phyloP scores from a whole-genome alignment of 768 basidiomycete genomes.

The Porphyrellus cyaneotinctus region DNA sequence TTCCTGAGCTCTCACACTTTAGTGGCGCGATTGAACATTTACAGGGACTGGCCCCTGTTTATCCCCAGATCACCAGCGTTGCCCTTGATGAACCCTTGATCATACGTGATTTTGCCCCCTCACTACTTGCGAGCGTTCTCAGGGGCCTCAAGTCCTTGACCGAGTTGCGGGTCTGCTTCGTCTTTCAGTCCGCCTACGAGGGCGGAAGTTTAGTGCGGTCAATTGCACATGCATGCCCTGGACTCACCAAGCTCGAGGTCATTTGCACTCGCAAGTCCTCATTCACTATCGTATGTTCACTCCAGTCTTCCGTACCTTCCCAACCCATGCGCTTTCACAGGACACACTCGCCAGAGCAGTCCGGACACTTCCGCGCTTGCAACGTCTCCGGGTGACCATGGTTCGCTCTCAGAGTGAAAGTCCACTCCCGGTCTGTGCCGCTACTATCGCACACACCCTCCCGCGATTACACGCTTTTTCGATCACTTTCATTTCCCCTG shows the following conservation, averaged over 20 bases:
- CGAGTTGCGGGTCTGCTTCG: constrained; percentile 61
- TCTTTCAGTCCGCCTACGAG: constrained; percentile 71
- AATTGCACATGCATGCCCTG: constrained; percentile 62
- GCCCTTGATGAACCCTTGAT: constrained; percentile 62
- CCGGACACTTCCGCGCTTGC: constrained; percentile 58
- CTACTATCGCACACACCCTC: constrained; percentile 59
- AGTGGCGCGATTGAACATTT: constrained; percentile 65
- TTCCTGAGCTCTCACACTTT: constrained; percentile 54
- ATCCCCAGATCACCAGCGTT: constrained; percentile 49
- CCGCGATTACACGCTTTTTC: constrained; percentile 64
- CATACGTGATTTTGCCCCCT: constrained; percentile 63
- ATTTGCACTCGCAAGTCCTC: constrained; percentile 67
- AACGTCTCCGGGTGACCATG: constrained; percentile 57
- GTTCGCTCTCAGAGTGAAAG: constrained; percentile 67
- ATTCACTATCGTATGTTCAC: constrained; percentile 56
- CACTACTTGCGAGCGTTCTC: constrained; percentile 57
- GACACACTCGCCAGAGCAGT: constrained; percentile 54
- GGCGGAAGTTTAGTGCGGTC: constrained; percentile 66
- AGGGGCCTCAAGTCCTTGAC: constrained; percentile 51
- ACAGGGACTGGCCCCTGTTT: constrained; percentile 51
- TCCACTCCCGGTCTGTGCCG: constrained; percentile 52
- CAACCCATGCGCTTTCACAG: constrained; percentile 10
- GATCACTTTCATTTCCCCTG: constrained; percentile 61
- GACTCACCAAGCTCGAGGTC: constrained; percentile 58
- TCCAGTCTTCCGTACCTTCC: background rate